Conservation (phyloP, 352 stramenopile genomes). For the Phytophthora sp. region DNA sequence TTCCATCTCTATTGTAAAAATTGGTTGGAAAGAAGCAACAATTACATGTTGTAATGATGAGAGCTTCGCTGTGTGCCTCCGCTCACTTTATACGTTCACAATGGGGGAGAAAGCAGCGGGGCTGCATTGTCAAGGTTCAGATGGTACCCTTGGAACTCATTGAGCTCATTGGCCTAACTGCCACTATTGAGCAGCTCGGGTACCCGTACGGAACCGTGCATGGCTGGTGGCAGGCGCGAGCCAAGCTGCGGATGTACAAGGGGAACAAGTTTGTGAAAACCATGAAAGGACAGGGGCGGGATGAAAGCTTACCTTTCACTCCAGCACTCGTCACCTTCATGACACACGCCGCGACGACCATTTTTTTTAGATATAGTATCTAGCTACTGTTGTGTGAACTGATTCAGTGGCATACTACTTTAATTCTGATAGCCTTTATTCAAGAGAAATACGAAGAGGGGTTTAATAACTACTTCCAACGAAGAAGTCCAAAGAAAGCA, state of each 20-base stretch:
- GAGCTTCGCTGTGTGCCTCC: background rate
- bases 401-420: background rate
- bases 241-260: background rate
- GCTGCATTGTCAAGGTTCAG: background rate
- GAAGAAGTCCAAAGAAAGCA: background rate
- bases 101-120: background rate
- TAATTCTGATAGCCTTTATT: background rate
- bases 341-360: background rate
- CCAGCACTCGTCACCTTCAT: background rate
- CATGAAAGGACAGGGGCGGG: background rate
- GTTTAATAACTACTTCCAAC: background rate
- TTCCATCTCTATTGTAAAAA: too few relatives aligned
- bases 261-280: background rate
- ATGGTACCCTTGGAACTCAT: background rate
- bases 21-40: background rate
- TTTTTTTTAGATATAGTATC: too few relatives aligned
- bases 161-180: background rate
- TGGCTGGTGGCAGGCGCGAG: background rate
- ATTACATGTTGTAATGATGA: background rate
- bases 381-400: too few relatives aligned
- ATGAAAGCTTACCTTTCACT: conserved; percentile 4
- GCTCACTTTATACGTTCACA: background rate
- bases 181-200: background rate
- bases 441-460: background rate
- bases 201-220: background rate